These are phyloP conservation scores for Arctium lappa DNA, from an alignment of 129 eudicot species.

Conservation along the genomic window DNA sequence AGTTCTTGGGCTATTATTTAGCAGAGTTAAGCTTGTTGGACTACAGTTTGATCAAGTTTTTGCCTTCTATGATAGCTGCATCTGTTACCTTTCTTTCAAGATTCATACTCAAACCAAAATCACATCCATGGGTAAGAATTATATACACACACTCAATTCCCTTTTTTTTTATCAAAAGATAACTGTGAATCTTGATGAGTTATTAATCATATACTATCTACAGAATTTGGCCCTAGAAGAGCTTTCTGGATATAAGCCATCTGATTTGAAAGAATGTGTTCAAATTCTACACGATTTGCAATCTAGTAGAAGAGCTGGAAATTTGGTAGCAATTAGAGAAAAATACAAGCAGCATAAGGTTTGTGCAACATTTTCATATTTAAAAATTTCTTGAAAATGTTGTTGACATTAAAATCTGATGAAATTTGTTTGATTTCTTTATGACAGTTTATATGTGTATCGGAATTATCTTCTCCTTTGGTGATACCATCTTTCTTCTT, in stretches of 20 bases:
- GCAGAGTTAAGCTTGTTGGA: conserved; percentile 90
- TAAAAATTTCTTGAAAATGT: not conserved
- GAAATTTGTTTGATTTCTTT: not conserved
- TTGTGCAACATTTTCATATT: not conserved
- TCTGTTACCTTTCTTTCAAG: conserved; percentile 72
- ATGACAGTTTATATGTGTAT: conserved; percentile 62
- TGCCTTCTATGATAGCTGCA: conserved; percentile 86
- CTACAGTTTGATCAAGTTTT: conserved; percentile 60
- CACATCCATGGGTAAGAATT: conserved; percentile 73
- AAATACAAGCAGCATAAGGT: conserved; percentile 79
- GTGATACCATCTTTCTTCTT: conserved; percentile 50
- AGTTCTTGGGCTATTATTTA: conserved; percentile 61
- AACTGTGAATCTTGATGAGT: not conserved
- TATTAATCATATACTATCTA: not conserved
- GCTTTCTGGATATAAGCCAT: conserved; percentile 52
- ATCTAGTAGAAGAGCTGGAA: conserved; percentile 43
- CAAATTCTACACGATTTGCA: conserved; percentile 62
- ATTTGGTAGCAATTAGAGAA: conserved; percentile 62
- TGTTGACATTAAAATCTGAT: conserved; percentile 5
- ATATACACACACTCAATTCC: not conserved
- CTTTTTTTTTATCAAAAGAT: not conserved
- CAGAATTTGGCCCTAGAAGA: conserved; percentile 53
- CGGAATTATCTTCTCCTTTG: conserved; percentile 42
- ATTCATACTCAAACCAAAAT: conserved; percentile 49
- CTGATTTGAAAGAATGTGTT: conserved; percentile 71